These are phyloP conservation scores for Fusarium sambucinum DNA, from an alignment of 2,329 filamentous ascomycete genomes.

Conservation along the genomic window DNA sequence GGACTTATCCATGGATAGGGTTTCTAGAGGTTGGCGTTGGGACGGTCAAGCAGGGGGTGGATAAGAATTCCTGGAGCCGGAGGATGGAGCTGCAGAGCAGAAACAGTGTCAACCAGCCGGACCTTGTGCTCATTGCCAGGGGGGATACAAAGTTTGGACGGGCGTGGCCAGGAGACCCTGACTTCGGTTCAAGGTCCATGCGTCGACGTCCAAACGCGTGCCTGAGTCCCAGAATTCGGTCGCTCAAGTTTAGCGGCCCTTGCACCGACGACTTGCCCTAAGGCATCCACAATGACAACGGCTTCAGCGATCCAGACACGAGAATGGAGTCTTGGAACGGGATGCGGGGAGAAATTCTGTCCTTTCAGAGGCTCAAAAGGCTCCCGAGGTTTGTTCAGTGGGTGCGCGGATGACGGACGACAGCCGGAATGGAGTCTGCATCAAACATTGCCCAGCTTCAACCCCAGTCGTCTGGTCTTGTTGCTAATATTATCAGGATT, in stretches of 20 bases:
- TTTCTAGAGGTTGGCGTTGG: conserved; percentile 33
- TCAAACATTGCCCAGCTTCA: conserved; percentile 38
- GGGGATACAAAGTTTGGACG: conserved; percentile 25
- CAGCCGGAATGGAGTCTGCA: conserved; percentile 42
- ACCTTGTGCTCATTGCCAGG: conserved; percentile 30
- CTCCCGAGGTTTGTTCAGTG: conserved; percentile 33
- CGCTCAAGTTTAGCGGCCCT: conserved; percentile 51
- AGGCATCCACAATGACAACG: conserved; percentile 50
- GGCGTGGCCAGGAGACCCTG: conserved; percentile 40
- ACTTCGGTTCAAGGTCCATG: conserved; percentile 35
- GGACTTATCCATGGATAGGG: conserved; percentile 41
- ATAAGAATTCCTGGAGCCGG: conserved; percentile 48
- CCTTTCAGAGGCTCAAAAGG: conserved; percentile 34
- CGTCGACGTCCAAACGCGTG: conserved; percentile 43
- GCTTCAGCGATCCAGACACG: conserved; percentile 48
- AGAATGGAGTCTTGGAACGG: conserved; percentile 31
- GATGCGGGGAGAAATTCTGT: conserved; percentile 43
- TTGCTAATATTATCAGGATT: conserved; percentile 32
- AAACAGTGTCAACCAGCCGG: conserved; percentile 14
- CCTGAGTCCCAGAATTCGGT: conserved; percentile 49
- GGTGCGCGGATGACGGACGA: conserved; percentile 43
- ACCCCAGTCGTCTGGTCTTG: conserved; percentile 28
- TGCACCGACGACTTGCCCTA: conserved; percentile 46
- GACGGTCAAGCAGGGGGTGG: conserved; percentile 36
- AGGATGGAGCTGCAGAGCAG: conserved; percentile 38